Evolutionary conservation across 2,329 filamentous ascomycete genomes (phyloP), one percentile per base, ranked within the genome.

Genomic region (Fusarium tanahbumbuense): DNA sequence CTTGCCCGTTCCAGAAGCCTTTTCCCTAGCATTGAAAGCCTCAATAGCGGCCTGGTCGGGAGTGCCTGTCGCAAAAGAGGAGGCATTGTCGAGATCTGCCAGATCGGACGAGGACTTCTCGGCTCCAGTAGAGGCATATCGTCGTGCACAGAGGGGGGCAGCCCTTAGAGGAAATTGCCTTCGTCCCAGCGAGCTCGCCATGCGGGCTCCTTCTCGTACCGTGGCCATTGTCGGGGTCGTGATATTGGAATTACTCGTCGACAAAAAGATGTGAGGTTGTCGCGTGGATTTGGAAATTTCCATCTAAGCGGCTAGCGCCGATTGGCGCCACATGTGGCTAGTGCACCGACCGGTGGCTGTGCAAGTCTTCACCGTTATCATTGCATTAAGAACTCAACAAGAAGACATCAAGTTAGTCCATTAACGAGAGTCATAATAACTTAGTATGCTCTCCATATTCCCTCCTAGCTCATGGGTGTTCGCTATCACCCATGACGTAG

Each of bases 31-130:
- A 64, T 81, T 75, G 74, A 84, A 85, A n/a, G 76, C 71, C 65
- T 84, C 77, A 25, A 82, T 74, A 16, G 78, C 71, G 46, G 77
- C 77, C 30, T 78, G 76, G 40, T 81, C 79, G 16, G 83, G 81
- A 16, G 77, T 70, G 23, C 85, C 82, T 20, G 81, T 78, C 37
- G 74, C 73, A 71, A 88, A 81, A 32, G 85, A 83, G 54, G 86
- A 87, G 34, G 83, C 81, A 41, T 78, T 68, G 73, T 89, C 87
- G 64, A 89, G 81, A 64, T 88, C 86, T 48, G 78, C 73, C 42
- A 87, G 77, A 37, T 73, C 76, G 13, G 81, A 28, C 23, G 23
- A 59, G 25, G 68, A 77, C 70, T 80, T 80, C 53, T 77, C 76
- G 15, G 80, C 80, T 64, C 82, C 78, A 47, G 82, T 84, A n/a